These are phyloP conservation scores for Rhododendron mucronatum DNA, from an alignment of 148 eudicot species.

Conservation along the genomic window DNA sequence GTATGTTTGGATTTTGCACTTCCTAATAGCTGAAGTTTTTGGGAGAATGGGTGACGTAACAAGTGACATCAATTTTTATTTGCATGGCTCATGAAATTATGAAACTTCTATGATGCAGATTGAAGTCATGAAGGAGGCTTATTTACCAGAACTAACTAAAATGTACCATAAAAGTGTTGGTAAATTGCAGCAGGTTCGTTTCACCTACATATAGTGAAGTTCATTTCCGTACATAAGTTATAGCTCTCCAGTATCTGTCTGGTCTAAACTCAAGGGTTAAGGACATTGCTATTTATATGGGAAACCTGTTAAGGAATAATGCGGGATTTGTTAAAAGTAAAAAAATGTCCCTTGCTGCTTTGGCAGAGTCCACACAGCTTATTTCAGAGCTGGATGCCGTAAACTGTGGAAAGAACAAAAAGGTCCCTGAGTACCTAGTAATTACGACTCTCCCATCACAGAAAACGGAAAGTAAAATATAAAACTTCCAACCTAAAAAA, in stretches of 20 bases:
- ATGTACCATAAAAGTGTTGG: conserved; percentile 62
- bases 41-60: background rate
- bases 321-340: background rate
- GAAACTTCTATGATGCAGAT: conserved; percentile 46
- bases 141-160: conserved; percentile 58
- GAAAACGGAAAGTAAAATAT: background rate
- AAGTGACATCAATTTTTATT: background rate
- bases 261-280: background rate
- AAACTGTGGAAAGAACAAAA: background rate
- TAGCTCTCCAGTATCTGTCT: background rate
- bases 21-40: background rate
- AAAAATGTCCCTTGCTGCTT: background rate
- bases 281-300: background rate
- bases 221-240: background rate
- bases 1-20: background rate
- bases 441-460: background rate
- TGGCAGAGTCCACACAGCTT: background rate
- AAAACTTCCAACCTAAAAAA: background rate
- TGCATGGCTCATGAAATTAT: background rate
- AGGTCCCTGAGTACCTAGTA: background rate
- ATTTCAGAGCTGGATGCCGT: background rate
- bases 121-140: conserved; percentile 66
- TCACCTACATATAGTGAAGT: background rate
- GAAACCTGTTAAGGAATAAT: background rate
- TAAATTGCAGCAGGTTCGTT: conserved; percentile 66